These are phyloP conservation scores for Allantophomopsis cytisporea DNA, from an alignment of 2,329 filamentous ascomycete genomes.

Conservation along the genomic window DNA sequence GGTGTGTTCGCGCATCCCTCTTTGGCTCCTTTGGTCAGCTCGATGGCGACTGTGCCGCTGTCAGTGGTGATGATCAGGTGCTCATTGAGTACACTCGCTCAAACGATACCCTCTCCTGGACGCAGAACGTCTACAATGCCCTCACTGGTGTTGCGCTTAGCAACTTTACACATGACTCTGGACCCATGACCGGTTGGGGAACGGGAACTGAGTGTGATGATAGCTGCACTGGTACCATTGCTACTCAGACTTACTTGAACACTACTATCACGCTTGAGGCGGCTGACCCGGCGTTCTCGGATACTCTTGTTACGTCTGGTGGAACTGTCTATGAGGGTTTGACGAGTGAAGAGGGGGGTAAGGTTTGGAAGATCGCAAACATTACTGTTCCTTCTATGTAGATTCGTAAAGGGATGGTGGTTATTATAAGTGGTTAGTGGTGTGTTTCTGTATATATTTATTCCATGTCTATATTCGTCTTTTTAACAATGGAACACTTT, in stretches of 20 bases:
- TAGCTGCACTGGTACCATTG: constrained; percentile 23
- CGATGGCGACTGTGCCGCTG: constrained; percentile 12
- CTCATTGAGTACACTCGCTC: constrained; percentile 15
- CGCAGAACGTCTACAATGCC: constrained; percentile 20
- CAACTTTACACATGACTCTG: constrained; percentile 19
- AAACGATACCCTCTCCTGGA: constrained; percentile 10
- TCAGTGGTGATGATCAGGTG: constrained; percentile 15
- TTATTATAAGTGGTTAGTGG: too few species aligned
- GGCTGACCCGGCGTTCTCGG: constrained; percentile 17
- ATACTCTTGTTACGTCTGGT: constrained; percentile 12
- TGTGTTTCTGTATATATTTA: too few species aligned
- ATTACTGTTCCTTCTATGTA: constrained; percentile 22
- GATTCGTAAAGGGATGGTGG: too few species aligned
- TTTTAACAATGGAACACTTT: too few species aligned
- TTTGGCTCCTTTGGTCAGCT: constrained; percentile 27
- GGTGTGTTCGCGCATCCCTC: constrained; percentile 24
- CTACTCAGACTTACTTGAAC: constrained; percentile 22
- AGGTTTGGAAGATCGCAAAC: constrained; percentile 21
- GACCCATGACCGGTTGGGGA: constrained; percentile 24
- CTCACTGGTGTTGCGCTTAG: constrained; percentile 19
- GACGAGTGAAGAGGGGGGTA: constrained; percentile 19
- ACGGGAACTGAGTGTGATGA: constrained; percentile 27
- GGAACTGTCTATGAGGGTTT: constrained; percentile 21
- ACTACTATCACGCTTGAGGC: constrained; percentile 23
- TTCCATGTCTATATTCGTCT: too few species aligned